A percentile compares a stretch with the other conserved stretches of the same genome.
phyloP scores from a whole-genome alignment of 2,329 filamentous ascomycete species.

The Microdochium trichocladiopsis region DNA sequence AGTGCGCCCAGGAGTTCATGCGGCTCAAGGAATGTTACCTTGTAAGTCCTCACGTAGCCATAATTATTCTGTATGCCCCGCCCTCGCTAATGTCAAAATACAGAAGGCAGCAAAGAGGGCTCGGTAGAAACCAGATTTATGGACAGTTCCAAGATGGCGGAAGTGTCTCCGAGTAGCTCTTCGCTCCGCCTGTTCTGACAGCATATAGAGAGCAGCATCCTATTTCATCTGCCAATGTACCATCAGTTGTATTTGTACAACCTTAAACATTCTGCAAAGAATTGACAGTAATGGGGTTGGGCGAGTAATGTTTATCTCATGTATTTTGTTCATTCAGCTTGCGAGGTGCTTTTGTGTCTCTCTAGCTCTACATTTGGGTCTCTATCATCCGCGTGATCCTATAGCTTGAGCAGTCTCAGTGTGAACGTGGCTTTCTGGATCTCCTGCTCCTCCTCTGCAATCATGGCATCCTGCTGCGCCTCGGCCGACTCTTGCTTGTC shows the following conservation, averaged over 20 bases:
- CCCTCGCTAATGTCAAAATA: constrained; percentile 5
- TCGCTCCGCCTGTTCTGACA: too few species aligned
- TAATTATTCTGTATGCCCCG: neutral
- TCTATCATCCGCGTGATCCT: constrained; percentile 8
- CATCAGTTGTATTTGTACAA: neutral
- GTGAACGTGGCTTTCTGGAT: constrained; percentile 76
- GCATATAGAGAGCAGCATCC: neutral
- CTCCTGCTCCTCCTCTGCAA: constrained; percentile 79
- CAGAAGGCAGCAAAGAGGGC: constrained; percentile 46
- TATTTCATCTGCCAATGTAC: neutral
- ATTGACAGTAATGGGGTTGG: neutral
- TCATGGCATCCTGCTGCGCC: constrained; percentile 49
- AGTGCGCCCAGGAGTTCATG: constrained; percentile 81
- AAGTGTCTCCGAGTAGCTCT: too few species aligned
- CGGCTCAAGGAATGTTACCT: constrained; percentile 81
- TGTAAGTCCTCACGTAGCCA: constrained; percentile 41
- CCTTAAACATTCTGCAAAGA: neutral
- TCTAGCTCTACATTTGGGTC: constrained; percentile 1
- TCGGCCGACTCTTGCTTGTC: constrained; percentile 57
- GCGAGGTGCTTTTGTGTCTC: constrained; percentile 3
- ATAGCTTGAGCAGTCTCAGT: constrained; percentile 69
- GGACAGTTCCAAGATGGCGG: too few species aligned
- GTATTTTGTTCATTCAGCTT: neutral
- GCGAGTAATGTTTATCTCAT: neutral
- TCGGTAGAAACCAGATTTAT: constrained; percentile 12